A percentile compares a stretch with the other conserved stretches of the same genome.
These are phyloP conservation scores for Psilocybe azurescens DNA, from an alignment of 768 basidiomycete genomes.

Conservation along the genomic window DNA sequence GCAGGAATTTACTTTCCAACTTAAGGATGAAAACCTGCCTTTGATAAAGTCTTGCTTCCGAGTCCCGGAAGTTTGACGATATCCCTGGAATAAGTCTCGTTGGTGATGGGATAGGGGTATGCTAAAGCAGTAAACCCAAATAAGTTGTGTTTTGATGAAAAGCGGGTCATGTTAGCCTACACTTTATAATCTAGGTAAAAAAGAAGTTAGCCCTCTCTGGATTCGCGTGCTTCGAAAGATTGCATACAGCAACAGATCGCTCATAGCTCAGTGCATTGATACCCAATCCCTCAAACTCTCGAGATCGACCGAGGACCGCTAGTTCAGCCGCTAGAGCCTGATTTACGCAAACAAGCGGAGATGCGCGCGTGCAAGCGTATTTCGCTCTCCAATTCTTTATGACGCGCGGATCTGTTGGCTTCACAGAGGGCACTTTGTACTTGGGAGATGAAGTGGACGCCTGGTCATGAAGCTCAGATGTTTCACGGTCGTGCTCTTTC, in stretches of 20 bases:
- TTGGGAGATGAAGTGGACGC: conserved; percentile 5
- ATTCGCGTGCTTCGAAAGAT: not conserved
- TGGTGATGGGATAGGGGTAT: conserved; percentile 50
- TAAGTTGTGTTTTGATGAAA: not conserved
- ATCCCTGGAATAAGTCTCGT: conserved; percentile 40
- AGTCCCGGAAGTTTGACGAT: conserved; percentile 50
- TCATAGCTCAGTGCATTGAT: conserved; percentile 75
- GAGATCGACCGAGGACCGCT: conserved; percentile 57
- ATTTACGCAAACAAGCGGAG: conserved; percentile 73
- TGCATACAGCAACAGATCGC: conserved; percentile 69
- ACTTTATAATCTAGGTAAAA: conserved; percentile 33
- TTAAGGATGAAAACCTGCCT: conserved; percentile 38
- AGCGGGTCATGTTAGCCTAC: conserved; percentile 16
- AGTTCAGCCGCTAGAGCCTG: conserved; percentile 66
- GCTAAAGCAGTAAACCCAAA: conserved; percentile 36
- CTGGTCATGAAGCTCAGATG: not conserved
- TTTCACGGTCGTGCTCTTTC: conserved; percentile 7
- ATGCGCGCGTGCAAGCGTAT: conserved; percentile 66
- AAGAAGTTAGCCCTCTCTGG: not conserved
- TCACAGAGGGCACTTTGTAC: conserved; percentile 13
- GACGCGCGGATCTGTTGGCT: conserved; percentile 27
- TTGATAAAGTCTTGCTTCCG: conserved; percentile 55
- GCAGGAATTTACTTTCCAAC: not conserved
- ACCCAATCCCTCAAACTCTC: conserved; percentile 71
- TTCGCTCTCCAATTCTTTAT: conserved; percentile 41